Base-by-base conservation (phyloP, 768 basidiomycete species). In the Crassisporium funariophilum region DNA sequence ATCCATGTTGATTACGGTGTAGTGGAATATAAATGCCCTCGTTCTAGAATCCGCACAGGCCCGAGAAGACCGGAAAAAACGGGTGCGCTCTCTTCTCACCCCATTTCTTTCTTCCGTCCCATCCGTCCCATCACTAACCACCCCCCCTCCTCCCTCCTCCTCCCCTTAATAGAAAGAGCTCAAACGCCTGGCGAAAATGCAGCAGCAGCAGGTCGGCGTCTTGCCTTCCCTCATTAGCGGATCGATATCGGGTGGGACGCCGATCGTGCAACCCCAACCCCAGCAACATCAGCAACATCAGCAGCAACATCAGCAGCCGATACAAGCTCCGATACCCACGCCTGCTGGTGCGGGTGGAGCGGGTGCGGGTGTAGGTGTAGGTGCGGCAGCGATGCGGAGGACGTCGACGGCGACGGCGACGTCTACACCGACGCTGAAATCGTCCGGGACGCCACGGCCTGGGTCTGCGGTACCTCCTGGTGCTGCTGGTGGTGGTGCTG, bases 61-160 rank as follows among this genome's bases (percentile, higher is more conserved):
- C 33, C 71, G 82, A 45, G 87, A 88, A 64, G 86, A 88, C 67
- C 74, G 86, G 62, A 88, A 83, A 74, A 84, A 80, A 69, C 79
- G 84, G 73, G 86, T 86, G 38, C 57, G 85, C 78, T 35, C 52
- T 41, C 36, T 49, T 22, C 31, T 38, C 46, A n/a, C n/a, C n/a
- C n/a, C n/a, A n/a, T n/a, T 35, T 34, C 41, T 15, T 4, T 21
- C n/a, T 50, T 13, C 4, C 19, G 22, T 24, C 19, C 20, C 23
- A 43, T 16, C 29, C 12, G 25, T 21, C 23, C 17, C 16, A 35
- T 43, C 21, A 31, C 37, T 52, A 27, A 45, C 40, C 4, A 27
- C 46, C 35, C 31, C 41, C 21, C 24, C 44, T 48, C 36, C 47
- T 22, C 44, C 25, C 24, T 47, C 54, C 41, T 54, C 27, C 37